phyloP scores from a whole-genome alignment of 1,139 yeast species.

The Zhuliangozyma blackwelliae region DNA sequence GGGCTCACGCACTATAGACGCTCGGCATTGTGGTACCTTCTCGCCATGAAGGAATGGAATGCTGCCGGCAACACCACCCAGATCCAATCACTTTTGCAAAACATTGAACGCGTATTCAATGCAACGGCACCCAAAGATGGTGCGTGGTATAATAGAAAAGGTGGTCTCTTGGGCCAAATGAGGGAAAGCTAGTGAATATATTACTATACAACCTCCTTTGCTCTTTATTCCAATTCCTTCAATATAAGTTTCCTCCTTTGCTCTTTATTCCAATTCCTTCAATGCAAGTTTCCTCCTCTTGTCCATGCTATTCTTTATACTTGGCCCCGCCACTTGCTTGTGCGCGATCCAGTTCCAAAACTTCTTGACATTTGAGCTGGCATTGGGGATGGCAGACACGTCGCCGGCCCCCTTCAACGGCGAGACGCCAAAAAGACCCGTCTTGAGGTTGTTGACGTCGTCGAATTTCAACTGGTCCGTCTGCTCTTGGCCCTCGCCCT shows the following conservation, averaged over 20 bases:
- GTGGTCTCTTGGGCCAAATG: conserved; percentile 27
- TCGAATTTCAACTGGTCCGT: conserved; percentile 20
- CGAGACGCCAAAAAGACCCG: conserved; percentile 37
- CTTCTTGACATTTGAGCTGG: conserved; percentile 17
- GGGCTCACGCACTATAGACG: conserved; percentile 67
- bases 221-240: conserved; percentile 39
- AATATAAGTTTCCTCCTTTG: conserved; percentile 41
- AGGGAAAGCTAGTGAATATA: too few relatives aligned
- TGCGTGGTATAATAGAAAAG: conserved; percentile 36
- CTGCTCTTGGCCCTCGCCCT: conserved; percentile 12
- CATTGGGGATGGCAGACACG: conserved; percentile 26
- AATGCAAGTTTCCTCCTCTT: conserved; percentile 40
- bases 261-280: conserved; percentile 39
- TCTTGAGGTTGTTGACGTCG: conserved; percentile 28
- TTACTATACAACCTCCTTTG: too few relatives aligned
- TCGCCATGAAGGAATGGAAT: conserved; percentile 77
- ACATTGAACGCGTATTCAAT: conserved; percentile 22
- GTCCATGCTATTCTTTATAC: conserved; percentile 29
- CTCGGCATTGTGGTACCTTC: conserved; percentile 72
- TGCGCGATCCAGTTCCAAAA: conserved; percentile 26
- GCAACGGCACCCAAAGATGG: conserved; percentile 13
- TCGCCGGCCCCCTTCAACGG: conserved; percentile 38
- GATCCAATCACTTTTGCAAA: conserved; percentile 19
- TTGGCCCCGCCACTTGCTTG: conserved; percentile 9
- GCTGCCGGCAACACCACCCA: conserved; percentile 25